Evolutionary conservation across 1,284 basidiomycete genomes (phyloP), one percentile per base, ranked within the genome.

Genomic region (Apiotrichum sp.): DNA sequence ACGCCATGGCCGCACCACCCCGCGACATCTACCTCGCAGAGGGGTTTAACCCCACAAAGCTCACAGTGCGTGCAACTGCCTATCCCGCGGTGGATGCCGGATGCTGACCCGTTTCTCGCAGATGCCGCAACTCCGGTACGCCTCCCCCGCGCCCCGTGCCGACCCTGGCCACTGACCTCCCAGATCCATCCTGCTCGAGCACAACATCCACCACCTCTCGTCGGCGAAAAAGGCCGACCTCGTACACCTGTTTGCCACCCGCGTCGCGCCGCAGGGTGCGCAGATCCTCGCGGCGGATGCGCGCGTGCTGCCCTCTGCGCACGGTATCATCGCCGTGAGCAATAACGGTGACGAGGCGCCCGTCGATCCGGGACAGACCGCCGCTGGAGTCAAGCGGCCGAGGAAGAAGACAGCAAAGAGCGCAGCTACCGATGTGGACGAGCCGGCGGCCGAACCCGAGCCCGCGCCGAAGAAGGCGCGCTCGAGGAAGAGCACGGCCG

Each of bases 191-290:
- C 54, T 61, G n/a, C 35, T 56, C 42, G 86, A 86, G 68, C 89
- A 98, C 76, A 83, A 86, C 60, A 79, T 95, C 66, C 78, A 80
- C 35, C 89, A 87, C 74, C 84, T 88, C 6, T 82, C 85, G 3
- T 84, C 84, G 1, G 86, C 88, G 66, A 89, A 88, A 61, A 98
- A 98, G 76, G 80, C 85, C 6, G 91, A 89, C 65, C 83, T 98
- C 31, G 82, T 97, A 9, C 79, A 84, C 41, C 77, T 86, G 4
- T 98, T 93, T 76, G 84, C 90, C 57, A 80, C 85, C 38, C 80
- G 89, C 72, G 82, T 97, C 64, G 84, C 82, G 65, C 78, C 84
- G 7, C 82, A 82, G 54, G 79, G 82, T 5, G 70, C 75, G 16
- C 85, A 84, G 64, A 57, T 68, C 8, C 60, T 67, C n/a, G 63